A percentile compares a stretch with the other conserved stretches of the same genome.
Conservation (phyloP, 805 yeast genomes). For the Saccharomyces mikatae region DNA sequence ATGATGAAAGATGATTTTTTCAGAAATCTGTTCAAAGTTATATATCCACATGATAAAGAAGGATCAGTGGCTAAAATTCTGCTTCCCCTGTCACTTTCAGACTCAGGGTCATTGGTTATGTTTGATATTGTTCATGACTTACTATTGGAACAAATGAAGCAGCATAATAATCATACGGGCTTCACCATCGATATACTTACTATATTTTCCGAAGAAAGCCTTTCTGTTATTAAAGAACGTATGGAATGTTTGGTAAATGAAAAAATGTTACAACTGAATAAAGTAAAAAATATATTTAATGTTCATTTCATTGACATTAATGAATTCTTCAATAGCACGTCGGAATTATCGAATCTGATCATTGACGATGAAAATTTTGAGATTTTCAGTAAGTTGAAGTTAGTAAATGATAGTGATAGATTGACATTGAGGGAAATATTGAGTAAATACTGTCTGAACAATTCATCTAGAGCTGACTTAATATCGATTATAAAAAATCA, state of each 20-base stretch:
- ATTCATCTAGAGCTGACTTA: conserved; percentile 63
- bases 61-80: conserved; percentile 36
- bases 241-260: conserved; percentile 17
- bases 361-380: conserved; percentile 27
- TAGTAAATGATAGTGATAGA: not conserved
- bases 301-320: conserved; percentile 38
- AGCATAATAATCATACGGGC: conserved; percentile 61
- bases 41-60: conserved; percentile 30
- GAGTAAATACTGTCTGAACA: conserved; percentile 31
- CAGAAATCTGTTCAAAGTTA: conserved; percentile 54
- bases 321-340: conserved; percentile 29
- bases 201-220: conserved; percentile 33
- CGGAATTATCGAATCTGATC: conserved; percentile 18
- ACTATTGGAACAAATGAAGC: conserved; percentile 51
- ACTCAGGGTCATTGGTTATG: conserved; percentile 57
- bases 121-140: conserved; percentile 58
- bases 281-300: not conserved
- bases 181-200: conserved; percentile 47
- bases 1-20: conserved; percentile 59
- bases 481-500: conserved; percentile 39
- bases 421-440: conserved; percentile 9
- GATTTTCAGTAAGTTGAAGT: conserved; percentile 3
- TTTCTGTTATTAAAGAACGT: conserved; percentile 10
- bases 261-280: conserved; percentile 21
- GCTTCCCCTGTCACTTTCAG: conserved; percentile 54